Percentiles rank a stretch among this genome's conserved stretches.
Evolutionary conservation across 2,329 filamentous ascomycete genomes (phyloP).

Genomic region (Rugonectria rugulosa): DNA sequence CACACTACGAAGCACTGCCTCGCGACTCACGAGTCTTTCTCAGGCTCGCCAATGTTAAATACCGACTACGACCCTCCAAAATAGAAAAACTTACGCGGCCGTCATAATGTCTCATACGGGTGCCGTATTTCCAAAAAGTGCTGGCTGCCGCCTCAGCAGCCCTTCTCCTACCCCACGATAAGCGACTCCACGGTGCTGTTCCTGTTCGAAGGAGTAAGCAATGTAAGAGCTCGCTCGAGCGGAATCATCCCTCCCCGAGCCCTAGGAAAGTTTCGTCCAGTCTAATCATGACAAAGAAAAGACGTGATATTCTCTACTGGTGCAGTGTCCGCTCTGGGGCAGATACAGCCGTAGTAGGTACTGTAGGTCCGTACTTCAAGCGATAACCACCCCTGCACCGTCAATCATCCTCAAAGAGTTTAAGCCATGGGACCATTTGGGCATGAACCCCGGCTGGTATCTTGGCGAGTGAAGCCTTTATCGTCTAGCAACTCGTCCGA

Average conservation of each 20-base stretch:
- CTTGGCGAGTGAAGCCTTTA: background rate
- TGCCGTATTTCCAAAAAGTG: background rate
- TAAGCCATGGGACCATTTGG: background rate
- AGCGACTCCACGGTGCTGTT: background rate
- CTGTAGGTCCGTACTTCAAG: constrained; percentile 8
- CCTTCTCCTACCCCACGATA: background rate
- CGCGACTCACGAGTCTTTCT: background rate
- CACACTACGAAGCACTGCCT: constrained; percentile 3
- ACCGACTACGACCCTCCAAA: constrained; percentile 3
- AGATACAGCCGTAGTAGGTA: background rate
- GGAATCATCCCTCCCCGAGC: background rate
- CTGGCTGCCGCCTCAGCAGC: background rate
- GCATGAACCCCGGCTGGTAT: background rate
- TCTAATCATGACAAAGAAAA: constrained; percentile 8
- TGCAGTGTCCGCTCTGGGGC: background rate
- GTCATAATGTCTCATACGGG: background rate
- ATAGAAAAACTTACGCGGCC: background rate
- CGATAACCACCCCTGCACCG: constrained; percentile 5
- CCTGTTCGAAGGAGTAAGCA: background rate
- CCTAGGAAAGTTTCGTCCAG: background rate
- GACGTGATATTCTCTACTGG: background rate
- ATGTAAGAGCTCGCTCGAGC: background rate
- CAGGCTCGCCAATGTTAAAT: constrained; percentile 13
- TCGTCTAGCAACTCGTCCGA: background rate
- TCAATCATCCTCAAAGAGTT: background rate